Evolutionary conservation across 306 rosid species (phyloP).

Genomic region (Geum urbanum): DNA sequence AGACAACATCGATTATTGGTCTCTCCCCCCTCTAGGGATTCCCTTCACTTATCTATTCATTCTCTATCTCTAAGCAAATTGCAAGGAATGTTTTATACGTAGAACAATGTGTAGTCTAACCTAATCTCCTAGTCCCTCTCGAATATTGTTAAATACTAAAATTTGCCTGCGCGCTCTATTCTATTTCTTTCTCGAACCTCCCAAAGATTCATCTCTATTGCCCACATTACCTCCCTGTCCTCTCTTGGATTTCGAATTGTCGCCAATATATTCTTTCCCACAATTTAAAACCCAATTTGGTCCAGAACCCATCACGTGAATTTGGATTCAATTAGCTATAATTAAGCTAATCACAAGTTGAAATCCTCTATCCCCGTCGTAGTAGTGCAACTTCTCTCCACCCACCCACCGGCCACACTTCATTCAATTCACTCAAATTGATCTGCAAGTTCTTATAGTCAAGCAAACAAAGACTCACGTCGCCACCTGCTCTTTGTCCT

Average conservation of each 20-base stretch:
- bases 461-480: constrained; percentile 33
- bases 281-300: constrained; percentile 35
- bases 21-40: constrained; percentile 62
- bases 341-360: constrained; percentile 4
- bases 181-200: constrained; percentile 44
- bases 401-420: neutral
- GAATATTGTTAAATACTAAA: constrained; percentile 5
- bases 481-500: constrained; percentile 69
- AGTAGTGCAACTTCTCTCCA: neutral
- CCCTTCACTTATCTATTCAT: constrained; percentile 40
- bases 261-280: constrained; percentile 38
- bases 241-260: constrained; percentile 56
- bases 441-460: constrained; percentile 9
- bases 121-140: constrained; percentile 9
- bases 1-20: constrained; percentile 48
- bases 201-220: constrained; percentile 53
- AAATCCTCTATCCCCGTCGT: too few species aligned
- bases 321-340: constrained; percentile 11
- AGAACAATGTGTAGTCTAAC: constrained; percentile 4
- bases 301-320: constrained; percentile 73
- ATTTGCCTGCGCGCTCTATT: neutral
- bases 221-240: constrained; percentile 44
- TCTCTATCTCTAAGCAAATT: constrained; percentile 21
- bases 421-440: neutral
- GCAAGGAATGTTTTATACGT: constrained; percentile 45